Evolutionary conservation across 2,329 filamentous ascomycete genomes (phyloP).

Genomic region (Acrodontium crateriforme): DNA sequence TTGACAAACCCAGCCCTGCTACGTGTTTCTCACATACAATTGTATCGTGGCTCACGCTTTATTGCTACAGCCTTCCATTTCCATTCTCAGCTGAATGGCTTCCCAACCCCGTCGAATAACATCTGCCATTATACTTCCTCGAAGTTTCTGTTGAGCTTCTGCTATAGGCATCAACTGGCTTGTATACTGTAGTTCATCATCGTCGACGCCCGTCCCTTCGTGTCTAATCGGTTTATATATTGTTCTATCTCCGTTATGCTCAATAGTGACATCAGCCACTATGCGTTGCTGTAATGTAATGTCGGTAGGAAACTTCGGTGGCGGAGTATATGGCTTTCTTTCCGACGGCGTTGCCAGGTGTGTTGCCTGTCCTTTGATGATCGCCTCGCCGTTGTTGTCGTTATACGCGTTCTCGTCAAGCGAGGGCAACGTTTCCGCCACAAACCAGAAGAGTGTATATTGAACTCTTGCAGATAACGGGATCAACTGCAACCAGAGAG

Average conservation of each 20-base stretch:
- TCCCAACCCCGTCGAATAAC: constrained; percentile 34
- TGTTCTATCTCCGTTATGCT: constrained; percentile 22
- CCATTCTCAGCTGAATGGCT: constrained; percentile 25
- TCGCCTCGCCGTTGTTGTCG: constrained; percentile 7
- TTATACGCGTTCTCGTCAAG: constrained; percentile 7
- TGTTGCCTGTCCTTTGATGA: background rate
- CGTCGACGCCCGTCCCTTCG: constrained; percentile 35
- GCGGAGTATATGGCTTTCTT: constrained; percentile 17
- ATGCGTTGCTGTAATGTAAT: constrained; percentile 27
- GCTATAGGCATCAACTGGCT: constrained; percentile 29
- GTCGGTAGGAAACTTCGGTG: constrained; percentile 23
- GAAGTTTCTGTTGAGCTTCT: constrained; percentile 29
- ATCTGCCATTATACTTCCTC: constrained; percentile 29
- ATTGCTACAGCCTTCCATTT: too few relatives aligned
- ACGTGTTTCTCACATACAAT: too few relatives aligned
- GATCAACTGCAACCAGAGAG: constrained; percentile 33
- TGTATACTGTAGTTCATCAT: constrained; percentile 31
- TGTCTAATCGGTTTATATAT: constrained; percentile 32
- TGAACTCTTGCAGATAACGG: constrained; percentile 23
- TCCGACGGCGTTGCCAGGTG: constrained; percentile 11
- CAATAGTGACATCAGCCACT: constrained; percentile 20
- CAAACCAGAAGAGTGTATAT: constrained; percentile 35
- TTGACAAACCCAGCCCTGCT: too few relatives aligned
- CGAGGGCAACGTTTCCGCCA: constrained; percentile 31
- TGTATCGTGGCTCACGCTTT: too few relatives aligned